Evolutionary conservation across 495 filamentous ascomycete genomes (phyloP).

Genomic region (Baudoinia panamericana): DNA sequence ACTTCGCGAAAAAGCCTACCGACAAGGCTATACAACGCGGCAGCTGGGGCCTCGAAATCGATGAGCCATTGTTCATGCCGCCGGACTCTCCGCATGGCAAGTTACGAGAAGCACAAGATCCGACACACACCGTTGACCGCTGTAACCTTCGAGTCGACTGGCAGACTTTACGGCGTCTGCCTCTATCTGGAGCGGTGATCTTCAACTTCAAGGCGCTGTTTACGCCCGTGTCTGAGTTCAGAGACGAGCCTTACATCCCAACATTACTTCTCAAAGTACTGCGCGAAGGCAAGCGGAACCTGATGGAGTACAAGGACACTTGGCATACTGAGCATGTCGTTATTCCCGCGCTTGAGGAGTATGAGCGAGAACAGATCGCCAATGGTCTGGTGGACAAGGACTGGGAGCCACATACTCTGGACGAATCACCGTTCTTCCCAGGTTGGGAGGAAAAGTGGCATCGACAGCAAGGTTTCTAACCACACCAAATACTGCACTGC

Average conservation of each 20-base stretch:
- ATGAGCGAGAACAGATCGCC: slow-evolving; percentile 54
- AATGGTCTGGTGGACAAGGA: slow-evolving; percentile 45
- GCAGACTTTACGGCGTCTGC: slow-evolving; percentile 77
- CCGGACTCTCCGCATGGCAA: slow-evolving; percentile 56
- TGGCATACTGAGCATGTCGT: slow-evolving; percentile 72
- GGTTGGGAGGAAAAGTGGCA: slow-evolving; percentile 81
- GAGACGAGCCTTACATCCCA: slow-evolving; percentile 64
- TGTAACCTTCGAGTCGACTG: slow-evolving; percentile 75
- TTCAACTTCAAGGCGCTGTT: slow-evolving; percentile 93
- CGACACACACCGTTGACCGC: slow-evolving; percentile 43
- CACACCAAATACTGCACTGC: too few relatives aligned
- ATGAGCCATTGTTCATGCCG: slow-evolving; percentile 65
- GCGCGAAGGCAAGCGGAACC: slow-evolving; percentile 53
- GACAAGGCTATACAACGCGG: slow-evolving; percentile 71
- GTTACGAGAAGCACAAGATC: slow-evolving; percentile 43
- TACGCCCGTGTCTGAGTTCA: slow-evolving; percentile 59
- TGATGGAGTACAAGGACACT: slow-evolving; percentile 79
- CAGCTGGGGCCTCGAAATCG: slow-evolving; percentile 77
- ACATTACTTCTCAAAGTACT: slow-evolving; percentile 53
- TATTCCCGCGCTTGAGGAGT: slow-evolving; percentile 53
- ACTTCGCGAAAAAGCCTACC: slow-evolving; percentile 65
- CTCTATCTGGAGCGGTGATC: slow-evolving; percentile 58
- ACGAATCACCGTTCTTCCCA: slow-evolving; percentile 69
- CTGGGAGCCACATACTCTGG: slow-evolving; percentile 67
- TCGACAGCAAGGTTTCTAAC: slow-evolving; percentile 55